These are phyloP conservation scores for Flammula alnicola DNA, from an alignment of 1,284 basidiomycete genomes.

Conservation along the genomic window DNA sequence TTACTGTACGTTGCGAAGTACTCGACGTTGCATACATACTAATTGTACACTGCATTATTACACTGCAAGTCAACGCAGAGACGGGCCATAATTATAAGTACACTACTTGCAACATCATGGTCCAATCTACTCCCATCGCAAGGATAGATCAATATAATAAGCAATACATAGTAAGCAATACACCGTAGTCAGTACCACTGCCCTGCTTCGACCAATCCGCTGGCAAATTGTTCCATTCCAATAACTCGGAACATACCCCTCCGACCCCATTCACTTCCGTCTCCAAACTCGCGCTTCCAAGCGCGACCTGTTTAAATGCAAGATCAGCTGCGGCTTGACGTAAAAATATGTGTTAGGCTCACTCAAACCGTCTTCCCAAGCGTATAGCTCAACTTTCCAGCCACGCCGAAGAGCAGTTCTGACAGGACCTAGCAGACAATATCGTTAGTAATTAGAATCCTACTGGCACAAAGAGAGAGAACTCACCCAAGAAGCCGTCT, in stretches of 20 bases:
- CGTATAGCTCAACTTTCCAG: constrained; percentile 88
- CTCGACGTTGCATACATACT: no score
- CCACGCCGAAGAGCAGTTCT: constrained; percentile 81
- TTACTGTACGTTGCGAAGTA: no score
- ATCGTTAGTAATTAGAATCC: neutral
- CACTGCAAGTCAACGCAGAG: no score
- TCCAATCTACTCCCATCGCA: neutral
- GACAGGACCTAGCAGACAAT: constrained; percentile 57
- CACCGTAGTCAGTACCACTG: no score
- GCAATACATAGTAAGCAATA: neutral
- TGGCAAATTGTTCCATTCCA: constrained; percentile 65
- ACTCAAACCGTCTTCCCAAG: constrained; percentile 82
- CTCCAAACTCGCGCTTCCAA: constrained; percentile 72
- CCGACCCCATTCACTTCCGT: constrained; percentile 45
- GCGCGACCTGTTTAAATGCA: constrained; percentile 43
- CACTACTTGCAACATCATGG: no score
- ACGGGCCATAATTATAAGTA: no score
- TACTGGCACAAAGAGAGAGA: neutral
- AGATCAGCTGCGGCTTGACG: constrained; percentile 2
- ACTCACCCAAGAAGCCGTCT: constrained; percentile 75
- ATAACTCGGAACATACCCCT: constrained; percentile 55
- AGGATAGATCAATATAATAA: neutral
- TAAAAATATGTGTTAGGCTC: constrained; percentile 23
- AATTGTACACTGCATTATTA: no score
- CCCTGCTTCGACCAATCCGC: constrained; percentile 52